Base-by-base conservation (phyloP, 2,329 filamentous ascomycete species). In the Diaporthe sp. region DNA sequence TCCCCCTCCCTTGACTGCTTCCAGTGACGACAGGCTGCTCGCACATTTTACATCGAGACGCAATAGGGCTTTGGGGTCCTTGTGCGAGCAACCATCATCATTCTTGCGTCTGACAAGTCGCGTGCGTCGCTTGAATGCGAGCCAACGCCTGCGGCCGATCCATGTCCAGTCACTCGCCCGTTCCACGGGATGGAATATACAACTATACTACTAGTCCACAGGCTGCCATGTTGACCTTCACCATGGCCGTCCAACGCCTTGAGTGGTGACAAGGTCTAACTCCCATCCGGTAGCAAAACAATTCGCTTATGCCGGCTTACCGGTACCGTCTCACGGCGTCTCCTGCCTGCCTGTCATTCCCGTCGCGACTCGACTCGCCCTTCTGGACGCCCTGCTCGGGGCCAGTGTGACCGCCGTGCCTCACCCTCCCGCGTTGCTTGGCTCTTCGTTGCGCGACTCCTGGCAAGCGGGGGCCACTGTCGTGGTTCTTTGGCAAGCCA, bases 321-420 rank as follows among this genome's bases (percentile, higher is more conserved):
- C 64, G 64, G 54, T 54, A 68, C 64, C 64, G 64, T 68, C 47
- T 54, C 64, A 68, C 64, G 64, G 45, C 64, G 64, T 54, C 64
- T 68, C n/a, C 33, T 54, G 22, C 33, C 55, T 67, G 42, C 28
- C 60, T 50, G 19, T 30, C 64, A 19, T 28, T 25, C 42, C 47
- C 25, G 15, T 68, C 33, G 33, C 64, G 33, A 40, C 45, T 38
- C 45, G 15, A 68, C 47, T 68, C 64, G 64, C 47, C 54, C 47
- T 54, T 30, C 28, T 9, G 45, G 33, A 54, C 47, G 64, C 47
- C 64, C 47, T 68, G 33, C 45, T 50, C 22, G 33, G 47, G 47
- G 30, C 33, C 13, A 54, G 64, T 54, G 64, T 47, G 64, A 40
- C 64, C 30, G 33, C 47, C 40, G 47, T 50, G 64, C 64, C 47